Evolutionary conservation across 2,329 filamentous ascomycete species (phyloP), one percentile per base, ranked within the genome.

Genomic region (Thielaviopsis musarum): DNA sequence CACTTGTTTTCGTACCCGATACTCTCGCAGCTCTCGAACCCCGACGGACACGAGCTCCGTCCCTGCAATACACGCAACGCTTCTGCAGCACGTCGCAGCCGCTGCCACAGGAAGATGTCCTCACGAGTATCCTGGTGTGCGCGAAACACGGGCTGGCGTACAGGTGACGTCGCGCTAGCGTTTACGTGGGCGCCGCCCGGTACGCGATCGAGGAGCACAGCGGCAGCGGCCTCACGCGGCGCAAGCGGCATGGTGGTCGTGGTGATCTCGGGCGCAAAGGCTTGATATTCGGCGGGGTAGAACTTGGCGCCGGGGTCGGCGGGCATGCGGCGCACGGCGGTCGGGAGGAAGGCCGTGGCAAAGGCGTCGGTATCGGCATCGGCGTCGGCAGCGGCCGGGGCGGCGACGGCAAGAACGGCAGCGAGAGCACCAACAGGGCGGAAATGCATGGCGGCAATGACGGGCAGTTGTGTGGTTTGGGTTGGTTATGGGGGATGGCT

Each of bases 241-340:
- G 65, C 62, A 26, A 68, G 62, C 1, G 69, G 62, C 38, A 69
- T 64, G 19, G 55, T 57, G 62, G 65, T 60, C 57, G 55, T 59
- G 26, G 24, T 49, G 60, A 56, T 52, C 59, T 45, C 62, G 21
- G 61, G 34, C 54, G 64, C 62, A 65, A 80, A 81, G 63, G 73
- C 75, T 64, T 76, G 83, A 68, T 88, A 85, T 52, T 87, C 78
- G 59, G 83, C 78, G 59, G 83, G 73, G 64, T 83, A 80, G 67
- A 91, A 84, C 75, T 88, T 93, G 67, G 88, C 84, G 62, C 80
- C 80, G 56, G 81, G 78, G 66, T 89, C 83, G 5, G 75, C 75
- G 54, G 81, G 76, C 80, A 91, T 87, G 67, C 90, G 90, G 67
- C 79, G 80, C 59, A 91, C 75, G 0, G 80, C 86, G 1, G 79